These are phyloP conservation scores for Candida incommunis DNA, from an alignment of 805 yeast species.

Conservation along the genomic window DNA sequence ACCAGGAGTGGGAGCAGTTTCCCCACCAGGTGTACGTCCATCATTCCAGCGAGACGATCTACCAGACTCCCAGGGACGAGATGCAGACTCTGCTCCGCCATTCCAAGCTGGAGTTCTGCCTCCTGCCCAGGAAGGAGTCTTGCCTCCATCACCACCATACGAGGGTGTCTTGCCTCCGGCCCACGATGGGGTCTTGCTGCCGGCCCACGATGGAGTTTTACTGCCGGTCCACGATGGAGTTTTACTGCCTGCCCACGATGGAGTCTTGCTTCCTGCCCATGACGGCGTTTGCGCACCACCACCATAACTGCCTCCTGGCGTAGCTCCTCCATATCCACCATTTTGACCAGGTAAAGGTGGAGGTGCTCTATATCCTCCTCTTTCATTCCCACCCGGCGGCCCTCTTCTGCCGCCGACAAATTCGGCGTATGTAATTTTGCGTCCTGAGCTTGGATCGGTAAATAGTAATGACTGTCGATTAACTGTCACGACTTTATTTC, in stretches of 20 bases:
- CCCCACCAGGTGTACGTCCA: slow-evolving; percentile 24
- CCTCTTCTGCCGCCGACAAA: slow-evolving; percentile 30
- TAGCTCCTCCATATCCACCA: slow-evolving; percentile 19
- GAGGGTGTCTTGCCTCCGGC: slow-evolving; percentile 38
- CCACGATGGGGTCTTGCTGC: slow-evolving; percentile 30
- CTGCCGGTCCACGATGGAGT: slow-evolving; percentile 34
- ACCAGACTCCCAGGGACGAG: slow-evolving; percentile 10
- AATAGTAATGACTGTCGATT: slow-evolving; percentile 69
- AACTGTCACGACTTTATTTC: slow-evolving; percentile 75
- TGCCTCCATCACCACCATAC: slow-evolving; percentile 30
- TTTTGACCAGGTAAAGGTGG: slow-evolving; percentile 2
- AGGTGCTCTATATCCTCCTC: neutral
- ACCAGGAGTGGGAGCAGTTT: slow-evolving; percentile 14
- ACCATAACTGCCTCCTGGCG: slow-evolving; percentile 11
- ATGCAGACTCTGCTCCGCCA: slow-evolving; percentile 21
- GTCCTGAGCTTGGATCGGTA: slow-evolving; percentile 43
- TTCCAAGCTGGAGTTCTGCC: slow-evolving; percentile 33
- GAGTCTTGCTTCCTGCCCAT: slow-evolving; percentile 22
- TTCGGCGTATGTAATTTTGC: slow-evolving; percentile 60
- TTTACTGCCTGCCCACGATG: slow-evolving; percentile 25
- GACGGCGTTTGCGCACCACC: slow-evolving; percentile 16
- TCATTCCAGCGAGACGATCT: slow-evolving; percentile 24
- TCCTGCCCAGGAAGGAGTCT: slow-evolving; percentile 29
- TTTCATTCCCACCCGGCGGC: slow-evolving; percentile 14
- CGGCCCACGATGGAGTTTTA: slow-evolving; percentile 24